Percentiles rank a stretch among this genome's conserved stretches.
These are phyloP conservation scores for Trichophyton mentagrophytes DNA, from an alignment of 2,329 filamentous ascomycete species.

Conservation along the genomic window DNA sequence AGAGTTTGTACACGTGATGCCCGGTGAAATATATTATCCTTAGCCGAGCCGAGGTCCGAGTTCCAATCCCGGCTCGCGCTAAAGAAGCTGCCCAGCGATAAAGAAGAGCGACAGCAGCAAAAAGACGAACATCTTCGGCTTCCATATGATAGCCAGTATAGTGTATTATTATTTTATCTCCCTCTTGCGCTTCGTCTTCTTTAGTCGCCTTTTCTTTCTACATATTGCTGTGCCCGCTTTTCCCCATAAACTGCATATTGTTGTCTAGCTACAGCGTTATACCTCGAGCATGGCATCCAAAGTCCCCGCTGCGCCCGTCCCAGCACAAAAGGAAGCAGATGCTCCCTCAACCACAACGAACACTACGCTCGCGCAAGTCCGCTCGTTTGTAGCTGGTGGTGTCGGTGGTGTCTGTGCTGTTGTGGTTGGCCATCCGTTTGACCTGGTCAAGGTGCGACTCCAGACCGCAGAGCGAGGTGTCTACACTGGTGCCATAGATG, in stretches of 20 bases:
- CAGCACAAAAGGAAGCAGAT: constrained; percentile 20
- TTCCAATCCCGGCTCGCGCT: not conserved
- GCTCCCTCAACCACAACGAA: constrained; percentile 22
- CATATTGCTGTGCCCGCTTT: not conserved
- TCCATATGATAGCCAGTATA: not conserved
- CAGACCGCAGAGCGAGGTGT: constrained; percentile 92
- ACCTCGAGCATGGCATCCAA: not conserved
- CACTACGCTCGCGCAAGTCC: constrained; percentile 50
- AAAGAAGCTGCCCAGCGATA: not conserved
- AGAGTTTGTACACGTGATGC: not conserved
- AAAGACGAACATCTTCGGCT: not conserved
- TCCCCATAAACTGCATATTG: not conserved
- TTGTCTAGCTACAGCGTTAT: not conserved
- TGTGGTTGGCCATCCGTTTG: constrained; percentile 88
- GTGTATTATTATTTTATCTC: constrained; percentile 1
- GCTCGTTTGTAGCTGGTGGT: constrained; percentile 77
- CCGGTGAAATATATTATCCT: not conserved
- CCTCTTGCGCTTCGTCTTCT: not conserved
- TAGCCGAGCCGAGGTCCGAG: constrained; percentile 20
- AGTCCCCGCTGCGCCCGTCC: constrained; percentile 14
- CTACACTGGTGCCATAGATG: constrained; percentile 81
- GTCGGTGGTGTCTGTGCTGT: constrained; percentile 92
- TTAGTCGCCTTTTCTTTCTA: constrained; percentile 4
- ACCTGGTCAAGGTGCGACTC: constrained; percentile 91
- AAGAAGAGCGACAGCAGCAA: not conserved